Conservation (phyloP, 306 rosid genomes). For the Fagus sylvatica region DNA sequence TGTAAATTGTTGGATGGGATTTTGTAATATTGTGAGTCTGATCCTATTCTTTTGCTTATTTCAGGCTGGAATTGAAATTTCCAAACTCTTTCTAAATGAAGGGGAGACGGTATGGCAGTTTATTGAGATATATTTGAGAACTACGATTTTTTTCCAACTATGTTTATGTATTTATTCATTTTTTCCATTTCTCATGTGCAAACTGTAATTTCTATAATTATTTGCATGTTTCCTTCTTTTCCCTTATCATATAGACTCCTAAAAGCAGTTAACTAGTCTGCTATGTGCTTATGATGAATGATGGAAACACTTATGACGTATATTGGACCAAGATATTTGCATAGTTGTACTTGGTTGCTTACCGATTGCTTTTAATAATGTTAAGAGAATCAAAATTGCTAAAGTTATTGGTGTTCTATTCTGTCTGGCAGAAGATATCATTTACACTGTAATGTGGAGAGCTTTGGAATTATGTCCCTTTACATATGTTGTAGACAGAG, state of each 20-base stretch:
- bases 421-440: too few species aligned
- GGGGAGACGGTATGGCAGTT: conserved; percentile 75
- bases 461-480: background rate
- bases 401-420: too few species aligned
- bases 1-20: background rate
- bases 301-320: background rate
- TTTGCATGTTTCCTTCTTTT: background rate
- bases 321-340: background rate
- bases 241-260: background rate
- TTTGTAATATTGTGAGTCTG: conserved; percentile 23
- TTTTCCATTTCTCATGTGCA: conserved; percentile 13
- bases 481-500: background rate
- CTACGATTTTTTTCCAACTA: background rate
- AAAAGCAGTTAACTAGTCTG: background rate
- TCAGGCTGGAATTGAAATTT: conserved; percentile 95
- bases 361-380: too few species aligned
- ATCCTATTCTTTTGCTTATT: conserved; percentile 31
- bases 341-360: background rate
- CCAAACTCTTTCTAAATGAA: conserved; percentile 79
- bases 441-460: too few species aligned
- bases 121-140: background rate
- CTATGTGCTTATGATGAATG: background rate
- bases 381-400: too few species aligned
- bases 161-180: background rate
- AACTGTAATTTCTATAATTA: conserved; percentile 15